phyloP scores from a whole-genome alignment of 2,329 filamentous ascomycete species.

The Exophiala xenobiotica region DNA sequence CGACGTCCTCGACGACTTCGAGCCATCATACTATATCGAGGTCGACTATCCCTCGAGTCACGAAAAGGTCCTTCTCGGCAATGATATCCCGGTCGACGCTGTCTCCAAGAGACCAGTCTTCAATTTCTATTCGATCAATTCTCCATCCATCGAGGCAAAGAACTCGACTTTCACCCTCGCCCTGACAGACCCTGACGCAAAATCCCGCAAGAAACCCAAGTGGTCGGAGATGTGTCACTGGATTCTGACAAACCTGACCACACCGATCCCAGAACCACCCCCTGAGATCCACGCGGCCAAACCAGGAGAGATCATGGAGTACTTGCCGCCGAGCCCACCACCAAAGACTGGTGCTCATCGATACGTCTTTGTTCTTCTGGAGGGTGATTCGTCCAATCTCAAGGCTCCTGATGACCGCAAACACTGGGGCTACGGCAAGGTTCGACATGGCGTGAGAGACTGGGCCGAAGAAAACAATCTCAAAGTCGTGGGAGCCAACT shows the following conservation, averaged over 20 bases:
- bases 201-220: conserved; percentile 52
- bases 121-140: conserved; percentile 37
- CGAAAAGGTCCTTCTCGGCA: conserved; percentile 52
- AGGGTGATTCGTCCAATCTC: conserved; percentile 38
- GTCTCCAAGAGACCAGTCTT: conserved; percentile 45
- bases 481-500: conserved; percentile 33
- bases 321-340: conserved; percentile 56
- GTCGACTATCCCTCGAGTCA: conserved; percentile 49
- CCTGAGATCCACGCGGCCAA: conserved; percentile 16
- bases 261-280: conserved; percentile 12
- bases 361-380: conserved; percentile 57
- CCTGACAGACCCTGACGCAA: conserved; percentile 61
- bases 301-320: conserved; percentile 46
- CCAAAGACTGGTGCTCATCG: conserved; percentile 57
- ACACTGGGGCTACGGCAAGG: conserved; percentile 56
- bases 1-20: conserved; percentile 60
- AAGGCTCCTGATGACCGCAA: conserved; percentile 45
- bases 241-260: conserved; percentile 38
- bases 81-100: conserved; percentile 49
- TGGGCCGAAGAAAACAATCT: conserved; percentile 35
- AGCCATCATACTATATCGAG: conserved; percentile 53
- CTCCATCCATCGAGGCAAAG: conserved; percentile 25
- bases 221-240: conserved; percentile 62
- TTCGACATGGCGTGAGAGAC: conserved; percentile 49
- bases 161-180: conserved; percentile 47